These are phyloP conservation scores for Auriscalpium microsporum DNA, from an alignment of 768 basidiomycete species.

Conservation along the genomic window DNA sequence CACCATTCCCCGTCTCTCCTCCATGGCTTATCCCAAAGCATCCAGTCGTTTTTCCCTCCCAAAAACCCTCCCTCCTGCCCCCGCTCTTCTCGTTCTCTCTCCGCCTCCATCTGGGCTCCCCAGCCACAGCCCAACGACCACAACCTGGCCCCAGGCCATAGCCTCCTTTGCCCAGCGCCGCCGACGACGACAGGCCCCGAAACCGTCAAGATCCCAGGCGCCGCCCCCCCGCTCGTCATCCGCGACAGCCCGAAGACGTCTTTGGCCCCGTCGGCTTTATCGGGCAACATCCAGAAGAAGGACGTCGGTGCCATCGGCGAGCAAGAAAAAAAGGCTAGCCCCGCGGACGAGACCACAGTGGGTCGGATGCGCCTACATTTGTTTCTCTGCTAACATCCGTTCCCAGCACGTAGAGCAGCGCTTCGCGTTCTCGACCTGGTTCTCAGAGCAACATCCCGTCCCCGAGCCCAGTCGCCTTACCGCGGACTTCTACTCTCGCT, in stretches of 20 bases:
- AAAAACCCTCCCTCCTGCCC: conserved; percentile 1
- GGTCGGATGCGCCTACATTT: conserved; percentile 21
- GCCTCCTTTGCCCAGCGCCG: conserved; percentile 45
- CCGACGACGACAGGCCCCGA: conserved; percentile 28
- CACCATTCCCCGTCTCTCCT: background rate
- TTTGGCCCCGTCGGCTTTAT: conserved; percentile 47
- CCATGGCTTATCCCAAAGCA: conserved; percentile 9
- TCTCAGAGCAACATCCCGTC: conserved; percentile 43
- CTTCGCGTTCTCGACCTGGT: conserved; percentile 72
- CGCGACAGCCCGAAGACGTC: conserved; percentile 46
- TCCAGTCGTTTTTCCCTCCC: conserved; percentile 12
- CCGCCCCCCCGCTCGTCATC: conserved; percentile 20
- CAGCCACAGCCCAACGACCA: conserved; percentile 59
- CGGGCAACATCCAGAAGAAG: conserved; percentile 31
- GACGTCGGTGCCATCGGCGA: conserved; percentile 72
- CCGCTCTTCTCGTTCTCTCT: conserved; percentile 11
- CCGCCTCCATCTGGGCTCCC: conserved; percentile 72
- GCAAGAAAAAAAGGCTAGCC: conserved; percentile 55
- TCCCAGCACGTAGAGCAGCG: conserved; percentile 67
- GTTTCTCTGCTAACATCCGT: conserved; percentile 13
- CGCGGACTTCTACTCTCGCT: conserved; percentile 64
- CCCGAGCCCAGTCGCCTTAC: conserved; percentile 16
- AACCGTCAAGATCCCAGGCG: conserved; percentile 19
- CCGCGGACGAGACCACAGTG: conserved; percentile 50
- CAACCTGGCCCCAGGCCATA: conserved; percentile 60